Evolutionary conservation across 2,329 filamentous ascomycete species (phyloP).

Genomic region (Calonectria ilicicola): DNA sequence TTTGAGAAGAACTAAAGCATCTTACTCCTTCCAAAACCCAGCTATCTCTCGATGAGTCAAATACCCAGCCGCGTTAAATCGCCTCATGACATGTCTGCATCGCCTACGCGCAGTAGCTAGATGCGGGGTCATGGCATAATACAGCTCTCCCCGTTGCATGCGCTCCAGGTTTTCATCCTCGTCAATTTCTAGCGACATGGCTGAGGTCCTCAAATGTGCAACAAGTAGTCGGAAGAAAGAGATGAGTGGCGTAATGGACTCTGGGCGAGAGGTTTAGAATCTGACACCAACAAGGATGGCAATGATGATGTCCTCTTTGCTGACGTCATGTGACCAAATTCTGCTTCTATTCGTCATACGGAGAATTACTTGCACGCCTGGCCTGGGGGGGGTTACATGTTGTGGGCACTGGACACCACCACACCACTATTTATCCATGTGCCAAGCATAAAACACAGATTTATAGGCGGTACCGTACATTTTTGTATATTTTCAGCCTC

Average conservation of each 20-base stretch:
- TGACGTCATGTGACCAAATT: neutral
- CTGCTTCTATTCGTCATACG: neutral
- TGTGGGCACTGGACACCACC: neutral
- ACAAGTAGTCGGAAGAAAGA: neutral
- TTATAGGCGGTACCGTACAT: neutral
- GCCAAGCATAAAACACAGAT: neutral
- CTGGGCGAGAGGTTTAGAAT: neutral
- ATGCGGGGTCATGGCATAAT: slow-evolving; percentile 78
- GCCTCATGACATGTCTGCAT: slow-evolving; percentile 70
- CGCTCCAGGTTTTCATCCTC: slow-evolving; percentile 61
- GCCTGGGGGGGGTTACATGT: neutral
- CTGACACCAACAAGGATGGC: neutral
- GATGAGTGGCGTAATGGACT: neutral
- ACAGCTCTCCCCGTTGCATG: slow-evolving; percentile 78
- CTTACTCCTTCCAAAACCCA: slow-evolving; percentile 79
- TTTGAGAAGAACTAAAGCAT: accelerated
- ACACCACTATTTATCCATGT: neutral
- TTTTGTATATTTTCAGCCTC: neutral
- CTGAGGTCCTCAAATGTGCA: neutral
- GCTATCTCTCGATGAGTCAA: slow-evolving; percentile 71
- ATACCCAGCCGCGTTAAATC: slow-evolving; percentile 74
- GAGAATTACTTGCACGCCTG: neutral
- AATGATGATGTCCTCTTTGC: no score
- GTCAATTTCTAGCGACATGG: slow-evolving; percentile 44
- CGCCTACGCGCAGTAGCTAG: slow-evolving; percentile 71